These are phyloP conservation scores for Castanea crenata DNA, from an alignment of 306 rosid genomes.

Conservation along the genomic window DNA sequence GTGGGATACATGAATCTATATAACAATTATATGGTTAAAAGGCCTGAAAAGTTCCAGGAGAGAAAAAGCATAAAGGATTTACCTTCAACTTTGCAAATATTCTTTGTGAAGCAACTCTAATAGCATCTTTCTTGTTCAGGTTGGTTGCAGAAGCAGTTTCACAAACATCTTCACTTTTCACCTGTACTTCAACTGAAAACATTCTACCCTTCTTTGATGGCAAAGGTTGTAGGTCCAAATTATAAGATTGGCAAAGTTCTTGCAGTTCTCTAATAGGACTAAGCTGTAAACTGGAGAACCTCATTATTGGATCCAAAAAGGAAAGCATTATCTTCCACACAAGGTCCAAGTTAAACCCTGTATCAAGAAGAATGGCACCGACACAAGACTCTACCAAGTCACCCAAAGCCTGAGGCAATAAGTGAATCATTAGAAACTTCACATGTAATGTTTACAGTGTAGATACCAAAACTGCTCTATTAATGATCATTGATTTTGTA, in stretches of 20 bases:
- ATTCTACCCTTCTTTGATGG: slow-evolving; percentile 28
- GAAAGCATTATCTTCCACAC: slow-evolving; percentile 77
- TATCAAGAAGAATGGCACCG: slow-evolving; percentile 90
- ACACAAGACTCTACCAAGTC: slow-evolving; percentile 88
- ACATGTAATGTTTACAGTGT: not conserved
- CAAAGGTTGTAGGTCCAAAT: slow-evolving; percentile 31
- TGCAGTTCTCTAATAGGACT: slow-evolving; percentile 76
- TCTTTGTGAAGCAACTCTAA: slow-evolving; percentile 47
- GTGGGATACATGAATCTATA: not conserved
- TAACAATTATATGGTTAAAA: not conserved
- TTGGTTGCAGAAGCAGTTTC: slow-evolving; percentile 45
- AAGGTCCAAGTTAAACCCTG: slow-evolving; percentile 69
- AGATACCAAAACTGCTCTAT: too few relatives aligned
- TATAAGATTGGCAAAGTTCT: slow-evolving; percentile 71
- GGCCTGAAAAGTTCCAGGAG: not conserved
- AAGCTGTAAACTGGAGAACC: slow-evolving; percentile 65
- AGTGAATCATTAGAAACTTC: slow-evolving; percentile 15
- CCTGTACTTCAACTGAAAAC: slow-evolving; percentile 55
- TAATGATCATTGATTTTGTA: too few relatives aligned
- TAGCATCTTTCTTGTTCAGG: slow-evolving; percentile 55
- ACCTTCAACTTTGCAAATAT: slow-evolving; percentile 59
- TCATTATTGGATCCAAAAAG: slow-evolving; percentile 72
- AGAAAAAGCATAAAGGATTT: slow-evolving; percentile 25
- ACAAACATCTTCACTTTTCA: slow-evolving; percentile 33
- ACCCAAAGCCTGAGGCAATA: slow-evolving; percentile 72